These are phyloP conservation scores for Flaveria floridana DNA, from an alignment of 140 eudicot genomes.

Conservation along the genomic window DNA sequence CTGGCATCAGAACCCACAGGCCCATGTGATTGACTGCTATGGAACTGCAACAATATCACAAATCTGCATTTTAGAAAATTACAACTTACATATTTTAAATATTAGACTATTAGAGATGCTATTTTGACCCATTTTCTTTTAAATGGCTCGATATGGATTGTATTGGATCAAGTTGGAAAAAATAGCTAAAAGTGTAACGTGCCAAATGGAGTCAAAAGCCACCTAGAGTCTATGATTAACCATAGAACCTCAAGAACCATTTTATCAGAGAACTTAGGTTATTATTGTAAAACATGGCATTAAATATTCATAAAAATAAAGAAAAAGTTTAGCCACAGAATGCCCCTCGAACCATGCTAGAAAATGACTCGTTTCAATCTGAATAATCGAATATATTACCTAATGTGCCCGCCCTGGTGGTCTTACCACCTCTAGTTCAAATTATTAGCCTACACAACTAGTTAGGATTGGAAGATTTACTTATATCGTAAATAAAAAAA, in stretches of 20 bases:
- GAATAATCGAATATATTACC: background rate
- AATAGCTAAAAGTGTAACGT: background rate
- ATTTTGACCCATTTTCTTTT: no score
- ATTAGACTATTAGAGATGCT: no score
- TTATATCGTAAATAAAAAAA: background rate
- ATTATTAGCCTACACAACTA: slow-evolving; percentile 1
- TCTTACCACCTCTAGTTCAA: background rate
- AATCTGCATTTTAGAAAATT: background rate
- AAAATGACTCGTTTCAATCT: background rate
- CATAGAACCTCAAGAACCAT: background rate
- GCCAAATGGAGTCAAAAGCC: background rate
- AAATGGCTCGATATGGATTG: background rate
- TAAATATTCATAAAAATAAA: background rate
- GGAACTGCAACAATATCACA: slow-evolving; percentile 52
- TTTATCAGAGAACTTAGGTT: background rate
- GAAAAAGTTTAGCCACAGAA: background rate
- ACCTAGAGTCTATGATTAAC: background rate
- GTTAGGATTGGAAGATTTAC: slow-evolving; percentile 1
- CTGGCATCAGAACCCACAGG: slow-evolving; percentile 80
- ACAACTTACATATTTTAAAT: no score
- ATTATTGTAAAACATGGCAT: no score
- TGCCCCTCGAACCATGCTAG: background rate
- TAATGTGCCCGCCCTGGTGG: background rate
- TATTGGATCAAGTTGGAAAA: background rate
- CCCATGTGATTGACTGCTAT: slow-evolving; percentile 44